Conservation (phyloP, 768 basidiomycete species). For the Suillus americanus region DNA sequence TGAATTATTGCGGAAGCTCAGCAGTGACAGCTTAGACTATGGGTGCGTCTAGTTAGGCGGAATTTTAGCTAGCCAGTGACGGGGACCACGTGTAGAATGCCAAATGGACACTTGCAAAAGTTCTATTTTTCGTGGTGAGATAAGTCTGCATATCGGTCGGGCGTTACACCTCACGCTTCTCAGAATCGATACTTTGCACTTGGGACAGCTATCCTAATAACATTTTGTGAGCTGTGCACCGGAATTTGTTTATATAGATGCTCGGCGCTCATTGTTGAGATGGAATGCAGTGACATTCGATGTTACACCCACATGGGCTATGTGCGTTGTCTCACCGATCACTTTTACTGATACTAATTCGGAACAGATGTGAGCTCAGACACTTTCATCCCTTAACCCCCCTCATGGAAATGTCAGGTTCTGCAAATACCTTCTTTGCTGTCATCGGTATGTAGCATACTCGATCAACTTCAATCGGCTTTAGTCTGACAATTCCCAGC, state of each 20-base stretch:
- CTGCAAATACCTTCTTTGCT: background rate
- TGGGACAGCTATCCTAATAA: background rate
- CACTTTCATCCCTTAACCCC: background rate
- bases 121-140: constrained; percentile 6
- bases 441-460: too few relatives aligned
- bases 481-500: too few relatives aligned
- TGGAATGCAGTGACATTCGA: background rate
- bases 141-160: background rate
- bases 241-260: background rate
- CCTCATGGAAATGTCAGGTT: background rate
- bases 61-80: background rate
- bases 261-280: background rate
- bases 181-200: constrained; percentile 11
- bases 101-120: constrained; percentile 5
- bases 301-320: background rate
- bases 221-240: constrained; percentile 4
- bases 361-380: background rate
- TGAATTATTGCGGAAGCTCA: background rate
- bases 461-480: too few relatives aligned
- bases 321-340: background rate
- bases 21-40: constrained; percentile 2
- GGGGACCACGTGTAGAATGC: background rate
- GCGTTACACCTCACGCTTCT: background rate
- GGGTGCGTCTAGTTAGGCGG: background rate
- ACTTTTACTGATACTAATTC: background rate